Conservation (phyloP, 371 early-diverging fungal genomes). For the Mortierella sp. region DNA sequence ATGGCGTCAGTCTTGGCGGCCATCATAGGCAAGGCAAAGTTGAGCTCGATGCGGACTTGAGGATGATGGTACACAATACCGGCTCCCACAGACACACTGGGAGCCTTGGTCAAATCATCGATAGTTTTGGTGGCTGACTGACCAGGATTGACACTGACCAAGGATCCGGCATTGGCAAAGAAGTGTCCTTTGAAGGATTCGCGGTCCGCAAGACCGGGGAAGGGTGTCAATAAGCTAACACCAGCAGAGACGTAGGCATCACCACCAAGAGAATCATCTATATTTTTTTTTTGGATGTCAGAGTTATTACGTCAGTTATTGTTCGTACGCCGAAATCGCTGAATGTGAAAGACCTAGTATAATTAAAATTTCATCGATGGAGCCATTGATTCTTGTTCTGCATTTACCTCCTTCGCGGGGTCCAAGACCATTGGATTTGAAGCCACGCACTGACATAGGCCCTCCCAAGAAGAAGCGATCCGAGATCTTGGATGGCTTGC, state of each 20-base stretch:
- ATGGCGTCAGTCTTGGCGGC: slow-evolving; percentile 78
- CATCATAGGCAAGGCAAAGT: slow-evolving; percentile 87
- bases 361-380: too few species aligned
- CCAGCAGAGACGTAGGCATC: slow-evolving; percentile 85
- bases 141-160: slow-evolving; percentile 66
- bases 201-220: slow-evolving; percentile 72
- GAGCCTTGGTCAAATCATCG: slow-evolving; percentile 60
- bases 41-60: slow-evolving; percentile 88
- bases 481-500: slow-evolving; percentile 67
- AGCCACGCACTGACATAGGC: slow-evolving; percentile 88
- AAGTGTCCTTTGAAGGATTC: slow-evolving; percentile 83
- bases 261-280: slow-evolving; percentile 91
- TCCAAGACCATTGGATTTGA: slow-evolving; percentile 87
- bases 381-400: background rate
- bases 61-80: slow-evolving; percentile 92
- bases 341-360: too few species aligned
- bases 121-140: slow-evolving; percentile 52
- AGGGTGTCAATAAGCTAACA: slow-evolving; percentile 81
- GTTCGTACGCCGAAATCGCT: too few species aligned
- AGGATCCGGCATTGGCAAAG: slow-evolving; percentile 89
- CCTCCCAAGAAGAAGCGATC: slow-evolving; percentile 94
- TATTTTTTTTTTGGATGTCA: too few species aligned
- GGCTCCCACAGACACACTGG: slow-evolving; percentile 76
- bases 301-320: too few species aligned
- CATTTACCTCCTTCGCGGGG: slow-evolving; percentile 76